A percentile compares a stretch with the other conserved stretches of the same genome.
These are phyloP conservation scores for Pseudopyrenochaeta lycopersici DNA, from an alignment of 2,329 filamentous ascomycete genomes.

Conservation along the genomic window DNA sequence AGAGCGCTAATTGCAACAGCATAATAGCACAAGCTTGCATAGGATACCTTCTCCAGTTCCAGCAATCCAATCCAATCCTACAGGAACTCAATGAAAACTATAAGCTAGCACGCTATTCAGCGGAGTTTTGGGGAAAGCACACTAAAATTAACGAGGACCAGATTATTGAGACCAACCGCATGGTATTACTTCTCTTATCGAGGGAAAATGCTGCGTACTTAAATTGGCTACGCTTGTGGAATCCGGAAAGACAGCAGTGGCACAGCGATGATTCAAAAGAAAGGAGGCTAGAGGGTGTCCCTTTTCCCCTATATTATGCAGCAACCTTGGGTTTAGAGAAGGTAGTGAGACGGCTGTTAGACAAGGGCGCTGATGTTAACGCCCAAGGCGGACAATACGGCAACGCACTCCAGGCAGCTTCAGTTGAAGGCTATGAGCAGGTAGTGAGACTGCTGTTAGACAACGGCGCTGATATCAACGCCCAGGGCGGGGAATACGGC, in stretches of 20 bases:
- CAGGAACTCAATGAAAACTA: conserved; percentile 8
- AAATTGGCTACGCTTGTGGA: conserved; percentile 25
- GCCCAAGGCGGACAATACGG: conserved; percentile 15
- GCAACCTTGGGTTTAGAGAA: conserved; percentile 20
- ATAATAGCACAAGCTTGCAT: conserved; percentile 33
- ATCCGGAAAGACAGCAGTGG: conserved; percentile 20
- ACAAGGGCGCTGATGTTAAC: conserved; percentile 27
- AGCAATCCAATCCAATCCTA: conserved; percentile 9
- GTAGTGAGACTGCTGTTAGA: conserved; percentile 27
- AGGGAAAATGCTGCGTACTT: conserved; percentile 22
- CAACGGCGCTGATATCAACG: conserved; percentile 20
- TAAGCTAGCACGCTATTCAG: conserved; percentile 37
- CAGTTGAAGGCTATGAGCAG: conserved; percentile 20
- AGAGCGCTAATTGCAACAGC: conserved; percentile 24
- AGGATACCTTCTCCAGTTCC: conserved; percentile 36
- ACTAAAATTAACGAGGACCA: conserved; percentile 11
- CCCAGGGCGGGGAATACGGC: conserved; percentile 13
- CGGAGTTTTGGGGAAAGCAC: conserved; percentile 39
- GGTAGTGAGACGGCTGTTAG: conserved; percentile 18
- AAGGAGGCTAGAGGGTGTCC: conserved; percentile 4
- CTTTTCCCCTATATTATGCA: conserved; percentile 33
- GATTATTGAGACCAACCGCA: conserved; percentile 11
- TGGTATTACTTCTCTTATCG: conserved; percentile 19
- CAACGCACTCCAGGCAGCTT: conserved; percentile 33
- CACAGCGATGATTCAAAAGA: conserved; percentile 8